Conservation (phyloP, 192 early-diverging fungal genomes). For the Entrophospora sp. region DNA sequence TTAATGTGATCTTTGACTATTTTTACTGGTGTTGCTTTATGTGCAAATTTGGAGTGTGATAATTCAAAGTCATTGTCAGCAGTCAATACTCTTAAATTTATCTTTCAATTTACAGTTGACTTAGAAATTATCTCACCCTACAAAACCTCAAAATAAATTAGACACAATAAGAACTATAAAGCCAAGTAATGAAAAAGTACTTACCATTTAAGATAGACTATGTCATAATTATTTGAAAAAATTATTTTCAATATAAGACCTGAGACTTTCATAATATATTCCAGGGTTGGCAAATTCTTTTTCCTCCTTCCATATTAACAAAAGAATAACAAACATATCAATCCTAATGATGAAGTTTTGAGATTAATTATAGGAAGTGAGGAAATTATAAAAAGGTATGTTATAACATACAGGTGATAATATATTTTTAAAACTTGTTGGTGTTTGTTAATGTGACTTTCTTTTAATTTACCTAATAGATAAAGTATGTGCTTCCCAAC, state of each 20-base stretch:
- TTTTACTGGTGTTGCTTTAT: conserved; percentile 4
- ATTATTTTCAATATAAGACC: conserved; percentile 19
- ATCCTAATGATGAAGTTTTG: conserved; percentile 16
- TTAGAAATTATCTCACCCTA: conserved; percentile 11
- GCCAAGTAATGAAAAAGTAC: neutral
- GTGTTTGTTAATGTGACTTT: neutral
- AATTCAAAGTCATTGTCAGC: neutral
- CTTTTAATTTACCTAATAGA: conserved; percentile 9
- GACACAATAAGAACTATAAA: neutral
- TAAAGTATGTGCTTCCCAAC: no score
- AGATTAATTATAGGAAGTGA: conserved; percentile 4
- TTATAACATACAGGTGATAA: conserved; percentile 15
- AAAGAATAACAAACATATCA: conserved; percentile 15
- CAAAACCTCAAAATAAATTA: neutral
- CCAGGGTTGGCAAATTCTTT: conserved; percentile 16
- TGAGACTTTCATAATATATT: conserved; percentile 15
- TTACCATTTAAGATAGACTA: conserved; percentile 19
- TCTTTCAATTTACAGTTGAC: conserved; percentile 15
- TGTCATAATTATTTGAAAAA: conserved; percentile 10
- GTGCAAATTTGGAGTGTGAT: conserved; percentile 14
- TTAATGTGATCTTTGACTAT: conserved; percentile 17
- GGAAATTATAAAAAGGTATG: neutral
- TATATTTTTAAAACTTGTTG: conserved; percentile 18
- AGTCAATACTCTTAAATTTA: conserved; percentile 18
- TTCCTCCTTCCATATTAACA: conserved; percentile 18